Evolutionary conservation across 2,329 filamentous ascomycete genomes (phyloP), one percentile per base, ranked within the genome.

Genomic region (Laburnicola sp.): DNA sequence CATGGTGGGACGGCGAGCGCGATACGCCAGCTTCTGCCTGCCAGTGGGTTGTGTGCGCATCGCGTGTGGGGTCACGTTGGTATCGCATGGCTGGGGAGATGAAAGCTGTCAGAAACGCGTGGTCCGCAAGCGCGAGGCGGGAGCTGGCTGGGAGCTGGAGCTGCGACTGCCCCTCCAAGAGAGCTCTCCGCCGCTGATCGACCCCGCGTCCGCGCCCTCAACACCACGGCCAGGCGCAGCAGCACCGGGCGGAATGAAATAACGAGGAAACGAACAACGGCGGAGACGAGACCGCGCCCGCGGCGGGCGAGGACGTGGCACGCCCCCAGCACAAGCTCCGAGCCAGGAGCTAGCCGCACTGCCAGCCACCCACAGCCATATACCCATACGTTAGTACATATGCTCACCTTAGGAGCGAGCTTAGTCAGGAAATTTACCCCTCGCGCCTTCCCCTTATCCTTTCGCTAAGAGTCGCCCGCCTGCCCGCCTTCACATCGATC

Each of bases 1-100:
- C 62, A 59, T 49, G 61, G 62, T 65, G 68, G 64, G 68, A 53
- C 55, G 58, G 43, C 49, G 59, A 48, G 58, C n/a, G 16, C 16
- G 16, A 16, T 16, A 16, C 16, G 16, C 16, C 16, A 16, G 16
- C 16, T 16, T 16, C 16, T 16, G 16, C 16, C 16, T 16, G 16
- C 16, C 16, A 16, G 16, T 16, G 16, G 16, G 16, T 16, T 16
- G 16, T 16, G 16, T 16, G 16, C 16, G 16, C 16, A 16, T 16
- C 16, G 16, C 16, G 16, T 16, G 16, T 16, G 16, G 16, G 16
- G 16, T 16, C 16, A 16, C 16, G 16, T 16, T 16, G 16, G 16
- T 16, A 16, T 16, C 16, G 16, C 16, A 16, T 16, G 16, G 16
- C 16, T 16, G 16, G 16, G 16, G 16, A 16, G 16, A 16, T 16